phyloP scores from a whole-genome alignment of 2,329 filamentous ascomycete species.

The Penicillium thymicola region DNA sequence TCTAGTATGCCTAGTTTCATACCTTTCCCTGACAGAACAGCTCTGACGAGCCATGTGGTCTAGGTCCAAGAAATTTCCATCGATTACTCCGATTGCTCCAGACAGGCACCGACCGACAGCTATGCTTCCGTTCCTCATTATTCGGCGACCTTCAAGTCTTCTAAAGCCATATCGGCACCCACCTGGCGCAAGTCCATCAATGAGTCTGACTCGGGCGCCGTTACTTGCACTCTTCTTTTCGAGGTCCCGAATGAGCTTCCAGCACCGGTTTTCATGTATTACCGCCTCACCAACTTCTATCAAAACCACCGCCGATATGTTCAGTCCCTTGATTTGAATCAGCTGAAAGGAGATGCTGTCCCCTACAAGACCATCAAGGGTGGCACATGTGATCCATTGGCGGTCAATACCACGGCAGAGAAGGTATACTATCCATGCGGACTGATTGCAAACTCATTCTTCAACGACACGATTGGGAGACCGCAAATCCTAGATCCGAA shows the following conservation, averaged over 20 bases:
- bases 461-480: conserved; percentile 83
- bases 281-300: conserved; percentile 95
- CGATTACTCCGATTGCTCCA: conserved; percentile 79
- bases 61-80: conserved; percentile 87
- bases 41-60: neutral
- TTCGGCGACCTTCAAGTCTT: conserved; percentile 65
- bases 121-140: conserved; percentile 39
- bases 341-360: conserved; percentile 71
- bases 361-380: conserved; percentile 58
- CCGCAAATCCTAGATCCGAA: conserved; percentile 50
- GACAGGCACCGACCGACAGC: conserved; percentile 50
- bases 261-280: conserved; percentile 87
- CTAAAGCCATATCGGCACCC: conserved; percentile 40
- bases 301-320: conserved; percentile 98
- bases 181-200: conserved; percentile 31
- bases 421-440: conserved; percentile 91
- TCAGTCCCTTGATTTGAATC: conserved; percentile 77
- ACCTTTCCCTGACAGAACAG: neutral
- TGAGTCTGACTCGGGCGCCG: conserved; percentile 37
- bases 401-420: conserved; percentile 48
- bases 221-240: conserved; percentile 71
- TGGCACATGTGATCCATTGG: conserved; percentile 74
- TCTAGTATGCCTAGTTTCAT: conserved; percentile 53
- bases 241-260: conserved; percentile 73
- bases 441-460: conserved; percentile 91